Conservation (phyloP, 1,284 basidiomycete genomes). For the Ustilago trichophora region DNA sequence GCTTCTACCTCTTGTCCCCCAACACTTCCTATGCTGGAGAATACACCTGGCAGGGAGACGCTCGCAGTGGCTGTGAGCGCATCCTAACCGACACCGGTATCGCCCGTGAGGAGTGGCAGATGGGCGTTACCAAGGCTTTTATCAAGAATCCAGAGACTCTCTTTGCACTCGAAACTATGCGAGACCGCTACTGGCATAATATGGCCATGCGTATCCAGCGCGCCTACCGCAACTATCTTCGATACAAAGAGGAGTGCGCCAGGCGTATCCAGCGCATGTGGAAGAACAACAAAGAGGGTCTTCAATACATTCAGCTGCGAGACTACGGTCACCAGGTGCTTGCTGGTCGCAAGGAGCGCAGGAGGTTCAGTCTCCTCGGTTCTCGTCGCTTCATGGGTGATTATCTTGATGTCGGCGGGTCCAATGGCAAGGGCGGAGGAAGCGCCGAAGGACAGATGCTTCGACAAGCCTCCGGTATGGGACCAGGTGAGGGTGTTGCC, state of each 20-base stretch:
- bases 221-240: conserved; percentile 92
- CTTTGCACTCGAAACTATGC: conserved; percentile 97
- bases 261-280: conserved; percentile 96
- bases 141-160: conserved; percentile 99
- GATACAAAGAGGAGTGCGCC: conserved; percentile 94
- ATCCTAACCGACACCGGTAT: conserved; percentile 96
- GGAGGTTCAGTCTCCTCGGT: conserved; percentile 90
- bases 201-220: conserved; percentile 98
- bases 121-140: conserved; percentile 98
- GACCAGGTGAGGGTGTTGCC: conserved; percentile 64
- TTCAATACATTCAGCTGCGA: conserved; percentile 86
- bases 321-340: conserved; percentile 94
- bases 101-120: conserved; percentile 96
- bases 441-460: conserved; percentile 82
- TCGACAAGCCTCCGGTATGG: conserved; percentile 77
- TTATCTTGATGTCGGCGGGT: conserved; percentile 86
- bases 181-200: conserved; percentile 99
- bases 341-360: conserved; percentile 88
- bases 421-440: conserved; percentile 70
- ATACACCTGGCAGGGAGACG: conserved; percentile 93
- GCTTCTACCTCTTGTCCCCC: conserved; percentile 93
- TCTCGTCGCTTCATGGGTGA: conserved; percentile 96
- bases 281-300: conserved; percentile 94
- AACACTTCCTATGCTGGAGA: conserved; percentile 97
- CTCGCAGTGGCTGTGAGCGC: conserved; percentile 88